Evolutionary conservation across 179 eudicot genomes (phyloP), one percentile per base, ranked within the genome.

Genomic region (Drosera spatulata): DNA sequence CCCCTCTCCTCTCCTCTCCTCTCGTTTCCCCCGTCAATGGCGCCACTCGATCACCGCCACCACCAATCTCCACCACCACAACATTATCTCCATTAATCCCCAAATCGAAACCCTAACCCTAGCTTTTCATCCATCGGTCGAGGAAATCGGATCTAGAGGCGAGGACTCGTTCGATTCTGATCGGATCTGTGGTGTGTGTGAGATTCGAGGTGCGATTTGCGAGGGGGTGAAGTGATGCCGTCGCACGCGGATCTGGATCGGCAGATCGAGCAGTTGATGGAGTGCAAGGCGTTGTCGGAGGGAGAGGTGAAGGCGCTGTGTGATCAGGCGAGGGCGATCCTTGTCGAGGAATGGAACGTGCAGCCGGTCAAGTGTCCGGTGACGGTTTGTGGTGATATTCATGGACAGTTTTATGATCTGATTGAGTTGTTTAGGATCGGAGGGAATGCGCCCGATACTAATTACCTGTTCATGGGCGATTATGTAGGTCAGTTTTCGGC

Each of bases 391-490:
- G 33, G 33, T 22, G 33, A 22, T 22, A 22, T 22, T 63, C 96
- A 88, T 15, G 96, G 94, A 3, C 96, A 88, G 63, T 88, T 88
- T 56, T 88, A 85, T 43, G 96, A 88, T 72, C 86, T 88, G 13
- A 78, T 88, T 41, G 96, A 88, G 80, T 74, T 86, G 39, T 88
- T 88, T 63, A 73, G 85, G 66, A 88, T 88, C 41, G 96, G 94
- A 2, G 96, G 95, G 41, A 79, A 80, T 58, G 72, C 87, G 56
- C 97, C 97, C 12, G 95, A 89, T 62, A 89, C 97, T 58, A 89
- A 89, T 87, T 89, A 89, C 55, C 95, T 89, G 33, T 89, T 89
- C 82, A 89, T 89, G 97, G 97, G 97, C 38, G 97, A 89, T 67
- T 89, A 89, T 53, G 95, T 89, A 61, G 97, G 97, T 89, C 58